Evolutionary conservation across 441 rosid species (phyloP).

Genomic region (Kokia cookei): DNA sequence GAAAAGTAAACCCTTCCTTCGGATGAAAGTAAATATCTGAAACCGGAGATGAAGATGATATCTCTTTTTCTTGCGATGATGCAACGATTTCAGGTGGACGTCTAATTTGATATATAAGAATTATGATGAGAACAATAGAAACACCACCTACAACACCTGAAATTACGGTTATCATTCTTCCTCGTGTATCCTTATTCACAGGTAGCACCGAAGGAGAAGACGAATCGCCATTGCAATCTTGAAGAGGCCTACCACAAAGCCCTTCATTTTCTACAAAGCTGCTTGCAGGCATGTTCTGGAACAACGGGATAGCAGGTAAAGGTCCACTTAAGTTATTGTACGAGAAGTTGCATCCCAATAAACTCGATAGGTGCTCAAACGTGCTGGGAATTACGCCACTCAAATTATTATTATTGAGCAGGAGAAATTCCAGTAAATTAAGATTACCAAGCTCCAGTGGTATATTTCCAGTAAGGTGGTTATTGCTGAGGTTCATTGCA

Average conservation of each 20-base stretch:
- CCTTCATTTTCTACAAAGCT: constrained; percentile 74
- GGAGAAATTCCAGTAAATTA: constrained; percentile 57
- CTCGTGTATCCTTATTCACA: constrained; percentile 30
- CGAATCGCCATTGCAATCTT: constrained; percentile 37
- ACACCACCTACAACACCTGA: constrained; percentile 67
- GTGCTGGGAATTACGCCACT: constrained; percentile 70
- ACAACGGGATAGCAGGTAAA: constrained; percentile 47
- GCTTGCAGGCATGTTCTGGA: constrained; percentile 61
- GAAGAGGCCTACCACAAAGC: constrained; percentile 74
- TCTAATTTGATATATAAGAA: constrained; percentile 60
- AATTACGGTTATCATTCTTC: constrained; percentile 50
- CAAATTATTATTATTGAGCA: constrained; percentile 73
- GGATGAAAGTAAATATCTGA: constrained; percentile 80
- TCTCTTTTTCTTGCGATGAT: constrained; percentile 42
- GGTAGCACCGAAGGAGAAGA: constrained; percentile 34
- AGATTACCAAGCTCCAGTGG: constrained; percentile 84
- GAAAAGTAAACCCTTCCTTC: constrained; percentile 75
- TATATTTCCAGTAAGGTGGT: constrained; percentile 55
- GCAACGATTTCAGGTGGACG: constrained; percentile 40
- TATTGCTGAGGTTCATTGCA: constrained; percentile 86
- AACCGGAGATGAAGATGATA: constrained; percentile 30
- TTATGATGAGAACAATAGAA: constrained; percentile 62
- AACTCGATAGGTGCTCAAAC: constrained; percentile 69
- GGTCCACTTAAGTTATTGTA: constrained; percentile 77
- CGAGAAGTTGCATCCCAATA: constrained; percentile 86